A percentile compares a stretch with the other conserved stretches of the same genome.
These are phyloP conservation scores for Dissoconium aciculare DNA, from an alignment of 2,329 filamentous ascomycete species.

Conservation along the genomic window DNA sequence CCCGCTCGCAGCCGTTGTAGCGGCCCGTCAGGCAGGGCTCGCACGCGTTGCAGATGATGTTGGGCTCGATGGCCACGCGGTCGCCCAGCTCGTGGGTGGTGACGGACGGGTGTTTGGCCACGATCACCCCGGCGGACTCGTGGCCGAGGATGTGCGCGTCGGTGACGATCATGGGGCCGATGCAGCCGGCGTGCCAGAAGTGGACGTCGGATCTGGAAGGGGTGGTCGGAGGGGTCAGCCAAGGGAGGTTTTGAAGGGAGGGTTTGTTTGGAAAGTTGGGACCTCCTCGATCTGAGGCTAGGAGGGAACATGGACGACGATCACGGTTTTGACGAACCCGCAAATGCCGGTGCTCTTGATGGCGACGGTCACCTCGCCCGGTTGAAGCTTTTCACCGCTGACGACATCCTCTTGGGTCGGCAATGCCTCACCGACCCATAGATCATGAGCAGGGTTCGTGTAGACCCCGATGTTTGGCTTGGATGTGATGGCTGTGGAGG, in stretches of 20 bases:
- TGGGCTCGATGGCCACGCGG: slow-evolving; percentile 85
- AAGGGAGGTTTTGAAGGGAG: not conserved
- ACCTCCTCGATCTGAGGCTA: not conserved
- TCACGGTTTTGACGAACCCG: slow-evolving; percentile 47
- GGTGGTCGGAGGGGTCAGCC: not conserved
- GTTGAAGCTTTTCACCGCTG: slow-evolving; percentile 52
- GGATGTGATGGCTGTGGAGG: too few species aligned
- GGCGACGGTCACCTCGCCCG: slow-evolving; percentile 73
- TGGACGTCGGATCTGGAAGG: slow-evolving; percentile 67
- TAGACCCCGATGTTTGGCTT: slow-evolving; percentile 93
- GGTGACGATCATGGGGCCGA: slow-evolving; percentile 87
- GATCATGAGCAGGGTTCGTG: slow-evolving; percentile 81
- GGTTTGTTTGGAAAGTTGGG: not conserved
- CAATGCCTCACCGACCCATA: slow-evolving; percentile 71
- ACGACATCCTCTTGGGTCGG: slow-evolving; percentile 63
- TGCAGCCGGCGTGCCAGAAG: slow-evolving; percentile 92
- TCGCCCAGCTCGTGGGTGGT: slow-evolving; percentile 67
- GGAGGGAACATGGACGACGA: not conserved
- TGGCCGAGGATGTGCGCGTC: slow-evolving; percentile 86
- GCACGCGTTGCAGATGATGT: slow-evolving; percentile 81
- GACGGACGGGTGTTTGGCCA: slow-evolving; percentile 71
- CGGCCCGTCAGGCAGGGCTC: slow-evolving; percentile 81
- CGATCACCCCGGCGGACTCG: slow-evolving; percentile 71
- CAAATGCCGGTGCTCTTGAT: slow-evolving; percentile 94
- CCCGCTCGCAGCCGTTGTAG: slow-evolving; percentile 85